These are phyloP conservation scores for Lumnitzera littorea DNA, from an alignment of 345 rosid genomes.

Conservation along the genomic window DNA sequence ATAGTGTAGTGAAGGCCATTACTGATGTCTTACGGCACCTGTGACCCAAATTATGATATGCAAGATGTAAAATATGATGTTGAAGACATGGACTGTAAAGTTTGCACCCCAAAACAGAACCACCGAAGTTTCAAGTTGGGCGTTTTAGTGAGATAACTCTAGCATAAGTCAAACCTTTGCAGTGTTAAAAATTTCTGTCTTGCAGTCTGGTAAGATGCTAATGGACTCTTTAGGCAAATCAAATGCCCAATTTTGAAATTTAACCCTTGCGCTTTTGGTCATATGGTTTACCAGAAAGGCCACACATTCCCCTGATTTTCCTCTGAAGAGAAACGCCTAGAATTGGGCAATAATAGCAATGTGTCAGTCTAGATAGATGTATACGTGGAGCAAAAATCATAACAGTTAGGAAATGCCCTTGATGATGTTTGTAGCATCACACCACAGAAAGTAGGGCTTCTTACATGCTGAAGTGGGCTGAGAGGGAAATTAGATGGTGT, in stretches of 20 bases:
- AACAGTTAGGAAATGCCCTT: background rate
- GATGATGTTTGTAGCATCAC: no score
- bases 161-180: constrained; percentile 39
- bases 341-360: constrained; percentile 2
- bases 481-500: constrained; percentile 17
- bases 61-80: no score
- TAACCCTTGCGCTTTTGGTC: constrained; percentile 18
- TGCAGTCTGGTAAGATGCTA: constrained; percentile 73
- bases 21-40: no score
- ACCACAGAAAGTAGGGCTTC: constrained; percentile 1
- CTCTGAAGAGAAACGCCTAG: constrained; percentile 58
- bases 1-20: no score
- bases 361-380: background rate
- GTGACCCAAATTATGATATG: no score
- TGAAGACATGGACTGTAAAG: no score
- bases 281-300: constrained; percentile 63
- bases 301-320: constrained; percentile 37
- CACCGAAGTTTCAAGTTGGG: no score
- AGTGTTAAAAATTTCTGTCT: constrained; percentile 56
- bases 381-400: background rate
- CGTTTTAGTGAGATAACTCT: no score
- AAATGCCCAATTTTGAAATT: constrained; percentile 39
- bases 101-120: no score
- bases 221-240: constrained; percentile 56
- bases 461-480: constrained; percentile 54